These are phyloP conservation scores for Fusarium burgessii DNA, from an alignment of 2,329 filamentous ascomycete species.

Conservation along the genomic window DNA sequence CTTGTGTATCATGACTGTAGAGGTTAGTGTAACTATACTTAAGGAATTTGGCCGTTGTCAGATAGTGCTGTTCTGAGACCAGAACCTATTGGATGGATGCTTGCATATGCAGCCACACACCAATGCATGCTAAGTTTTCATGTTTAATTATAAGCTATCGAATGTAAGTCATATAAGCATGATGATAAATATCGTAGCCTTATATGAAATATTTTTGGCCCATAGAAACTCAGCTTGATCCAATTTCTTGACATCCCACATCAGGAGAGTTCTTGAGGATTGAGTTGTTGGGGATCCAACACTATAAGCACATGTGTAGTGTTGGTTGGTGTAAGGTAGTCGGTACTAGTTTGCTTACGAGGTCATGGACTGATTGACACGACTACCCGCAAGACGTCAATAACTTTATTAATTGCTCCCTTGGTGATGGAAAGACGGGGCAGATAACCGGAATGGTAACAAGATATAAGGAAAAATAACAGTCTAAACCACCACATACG, in stretches of 20 bases:
- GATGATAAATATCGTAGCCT: neutral
- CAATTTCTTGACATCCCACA: neutral
- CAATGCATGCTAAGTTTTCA: neutral
- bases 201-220: neutral
- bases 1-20: constrained; percentile 24
- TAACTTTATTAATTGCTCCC: neutral
- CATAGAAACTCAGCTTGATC: neutral
- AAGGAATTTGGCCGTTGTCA: neutral
- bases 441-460: neutral
- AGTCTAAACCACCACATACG: neutral
- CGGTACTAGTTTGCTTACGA: constrained; percentile 16
- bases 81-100: neutral
- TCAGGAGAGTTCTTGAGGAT: neutral
- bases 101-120: neutral
- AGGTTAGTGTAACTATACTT: constrained; percentile 8
- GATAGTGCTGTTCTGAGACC: neutral
- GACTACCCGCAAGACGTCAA: constrained; percentile 9
- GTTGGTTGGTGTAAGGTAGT: neutral
- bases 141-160: neutral
- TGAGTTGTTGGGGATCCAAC: constrained; percentile 21
- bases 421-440: neutral
- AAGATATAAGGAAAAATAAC: neutral
- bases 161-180: neutral
- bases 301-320: neutral
- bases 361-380: constrained; percentile 30